Percentiles rank a stretch among this genome's conserved stretches.
Conservation (phyloP, 306 rosid species). For the Rubus idaeus region DNA sequence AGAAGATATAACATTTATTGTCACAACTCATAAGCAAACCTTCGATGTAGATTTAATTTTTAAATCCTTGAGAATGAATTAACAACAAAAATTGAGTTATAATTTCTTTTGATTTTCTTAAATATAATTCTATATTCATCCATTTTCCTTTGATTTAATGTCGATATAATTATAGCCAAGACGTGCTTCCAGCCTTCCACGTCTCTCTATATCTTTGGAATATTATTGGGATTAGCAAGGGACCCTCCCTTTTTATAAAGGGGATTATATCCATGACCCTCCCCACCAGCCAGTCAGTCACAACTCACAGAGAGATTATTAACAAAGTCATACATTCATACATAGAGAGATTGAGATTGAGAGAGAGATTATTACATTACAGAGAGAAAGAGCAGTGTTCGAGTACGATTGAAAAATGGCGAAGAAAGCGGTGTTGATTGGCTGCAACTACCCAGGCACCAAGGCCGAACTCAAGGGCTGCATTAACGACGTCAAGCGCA, state of each 20-base stretch:
- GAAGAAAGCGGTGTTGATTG: constrained; percentile 75
- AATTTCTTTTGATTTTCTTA: too few species aligned
- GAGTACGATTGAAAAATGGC: constrained; percentile 28
- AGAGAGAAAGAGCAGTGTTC: background rate
- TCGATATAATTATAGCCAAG: background rate
- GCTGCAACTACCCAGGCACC: constrained; percentile 75
- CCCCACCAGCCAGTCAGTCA: background rate
- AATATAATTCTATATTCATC: too few species aligned
- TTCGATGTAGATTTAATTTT: too few species aligned
- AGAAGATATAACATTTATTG: too few species aligned
- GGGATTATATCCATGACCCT: background rate
- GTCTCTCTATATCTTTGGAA: background rate
- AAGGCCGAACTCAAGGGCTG: constrained; percentile 80
- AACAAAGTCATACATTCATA: background rate
- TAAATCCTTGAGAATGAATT: too few species aligned
- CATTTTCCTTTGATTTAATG: too few species aligned
- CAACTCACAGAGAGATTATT: too few species aligned
- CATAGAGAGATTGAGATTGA: too few species aligned
- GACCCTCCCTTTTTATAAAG: background rate
- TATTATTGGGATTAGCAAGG: background rate
- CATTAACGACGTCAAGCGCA: constrained; percentile 68
- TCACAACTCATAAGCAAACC: too few species aligned
- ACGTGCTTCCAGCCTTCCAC: background rate
- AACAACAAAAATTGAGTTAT: too few species aligned
- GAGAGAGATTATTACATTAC: background rate